Evolutionary conservation across 2,329 filamentous ascomycete genomes (phyloP), one percentile per base, ranked within the genome.

Genomic region (Polychaeton citri): DNA sequence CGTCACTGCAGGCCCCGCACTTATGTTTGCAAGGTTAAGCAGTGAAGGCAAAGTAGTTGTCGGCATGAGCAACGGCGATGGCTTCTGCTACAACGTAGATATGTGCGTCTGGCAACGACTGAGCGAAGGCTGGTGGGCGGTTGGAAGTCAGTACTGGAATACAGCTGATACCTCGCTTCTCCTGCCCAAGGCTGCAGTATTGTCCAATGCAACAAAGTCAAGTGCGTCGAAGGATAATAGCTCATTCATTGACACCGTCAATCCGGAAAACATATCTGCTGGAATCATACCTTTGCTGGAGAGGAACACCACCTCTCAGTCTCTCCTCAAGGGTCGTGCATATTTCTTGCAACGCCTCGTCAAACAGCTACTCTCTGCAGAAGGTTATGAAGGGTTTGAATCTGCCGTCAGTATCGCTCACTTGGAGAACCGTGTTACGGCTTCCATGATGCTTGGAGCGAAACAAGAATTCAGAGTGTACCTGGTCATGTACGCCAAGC

Each of bases 91-190:
- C 60, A 83, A 83, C 2, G 74, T 81, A 1, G 70, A 72, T 13
- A 82, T 98, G 79, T 88, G 77, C 58, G 74, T 78, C 6, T 98
- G 90, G 90, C 88, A 96, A 59, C 77, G 87, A 7, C 68, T 98
- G n/a, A 93, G 86, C 2, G 92, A 98, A 55, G 74, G 84, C 2
- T 98, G 90, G 90, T 98, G 90, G 86, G 88, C 88, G 0, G 86
- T 96, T 0, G 87, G 87, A 13, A 93, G 84, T 48, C 90, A 98
- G 55, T 98, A 98, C 58, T 98, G 90, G 92, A 96, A 98, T 59
- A 92, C 86, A 1, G 93, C 86, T 36, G 90, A 95, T 51, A 86
- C 85, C 2, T 86, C 86, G 1, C 76, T 94, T 36, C 53, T 21
- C 49, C 50, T 17, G 39, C 38, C 8, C 39, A 43, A 6, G 41